Percentiles rank a stretch among this genome's conserved stretches.
These are phyloP conservation scores for Wilcoxina mikolae DNA, from an alignment of 495 filamentous ascomycete genomes.

Conservation along the genomic window DNA sequence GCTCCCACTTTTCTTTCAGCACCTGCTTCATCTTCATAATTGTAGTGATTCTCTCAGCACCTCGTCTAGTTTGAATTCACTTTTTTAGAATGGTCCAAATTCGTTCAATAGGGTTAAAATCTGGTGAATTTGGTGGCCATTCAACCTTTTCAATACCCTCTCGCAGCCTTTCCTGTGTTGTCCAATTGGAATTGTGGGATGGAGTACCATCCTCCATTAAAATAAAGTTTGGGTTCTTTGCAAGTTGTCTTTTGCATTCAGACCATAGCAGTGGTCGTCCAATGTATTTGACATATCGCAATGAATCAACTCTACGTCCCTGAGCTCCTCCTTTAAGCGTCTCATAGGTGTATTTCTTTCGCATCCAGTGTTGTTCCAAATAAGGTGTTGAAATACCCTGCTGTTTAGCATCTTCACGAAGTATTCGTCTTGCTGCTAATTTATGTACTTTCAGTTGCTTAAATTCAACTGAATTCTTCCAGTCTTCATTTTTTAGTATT, in stretches of 20 bases:
- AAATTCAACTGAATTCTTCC: too few relatives aligned
- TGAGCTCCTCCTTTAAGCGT: neutral
- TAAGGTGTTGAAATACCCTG: neutral
- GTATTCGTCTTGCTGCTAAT: neutral
- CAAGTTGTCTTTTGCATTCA: neutral
- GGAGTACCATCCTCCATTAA: constrained; percentile 5
- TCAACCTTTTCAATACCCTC: constrained; percentile 5
- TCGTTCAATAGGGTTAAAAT: constrained; percentile 7
- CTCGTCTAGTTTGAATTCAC: constrained; percentile 5
- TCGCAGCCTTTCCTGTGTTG: neutral
- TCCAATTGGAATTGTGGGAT: neutral
- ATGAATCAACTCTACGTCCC: neutral
- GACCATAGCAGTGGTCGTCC: neutral
- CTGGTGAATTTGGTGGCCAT: constrained; percentile 10
- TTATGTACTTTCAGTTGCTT: too few relatives aligned
- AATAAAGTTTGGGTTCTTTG: neutral
- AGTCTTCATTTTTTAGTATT: too few relatives aligned
- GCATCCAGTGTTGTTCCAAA: neutral
- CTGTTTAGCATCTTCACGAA: neutral
- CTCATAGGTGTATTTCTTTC: neutral
- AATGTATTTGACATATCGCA: constrained; percentile 4
- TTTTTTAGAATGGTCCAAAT: constrained; percentile 8
- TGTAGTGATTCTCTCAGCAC: neutral
- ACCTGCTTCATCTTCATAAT: neutral
- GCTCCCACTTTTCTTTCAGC: neutral